Evolutionary conservation across 1,139 yeast species (phyloP).

Genomic region (Arxiozyma slooffiae): DNA sequence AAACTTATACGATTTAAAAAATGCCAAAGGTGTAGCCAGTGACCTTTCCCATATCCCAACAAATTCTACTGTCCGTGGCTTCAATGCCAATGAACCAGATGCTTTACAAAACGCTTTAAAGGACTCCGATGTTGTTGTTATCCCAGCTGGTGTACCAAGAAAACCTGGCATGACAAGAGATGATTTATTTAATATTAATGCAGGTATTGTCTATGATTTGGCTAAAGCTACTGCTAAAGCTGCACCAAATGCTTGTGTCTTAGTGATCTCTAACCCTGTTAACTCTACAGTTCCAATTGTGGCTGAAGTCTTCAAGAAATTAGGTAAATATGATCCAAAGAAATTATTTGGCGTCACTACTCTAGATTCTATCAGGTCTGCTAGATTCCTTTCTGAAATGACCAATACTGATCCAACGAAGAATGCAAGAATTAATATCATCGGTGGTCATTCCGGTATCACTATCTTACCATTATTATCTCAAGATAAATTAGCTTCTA

Average conservation of each 20-base stretch:
- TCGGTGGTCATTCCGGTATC: conserved; percentile 98
- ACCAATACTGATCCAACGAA: conserved; percentile 50
- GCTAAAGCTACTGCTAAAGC: conserved; percentile 80
- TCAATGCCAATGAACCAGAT: too few species aligned
- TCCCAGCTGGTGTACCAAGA: conserved; percentile 99
- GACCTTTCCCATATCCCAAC: conserved; percentile 91
- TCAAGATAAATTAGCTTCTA: conserved; percentile 40
- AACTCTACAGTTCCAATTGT: conserved; percentile 98
- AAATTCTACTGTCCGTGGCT: conserved; percentile 73
- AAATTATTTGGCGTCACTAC: conserved; percentile 96
- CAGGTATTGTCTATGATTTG: conserved; percentile 86
- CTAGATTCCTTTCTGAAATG: conserved; percentile 67
- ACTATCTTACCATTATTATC: conserved; percentile 91
- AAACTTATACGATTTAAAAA: conserved; percentile 82
- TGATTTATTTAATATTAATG: conserved; percentile 94
- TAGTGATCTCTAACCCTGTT: conserved; percentile 79
- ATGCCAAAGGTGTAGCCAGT: conserved; percentile 96
- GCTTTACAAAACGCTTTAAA: conserved; percentile 71
- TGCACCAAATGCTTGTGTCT: conserved; percentile 79
- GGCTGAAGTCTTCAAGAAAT: conserved; percentile 73
- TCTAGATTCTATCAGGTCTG: conserved; percentile 86
- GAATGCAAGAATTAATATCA: conserved; percentile 61
- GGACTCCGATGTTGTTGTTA: conserved; percentile 78
- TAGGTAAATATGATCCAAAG: conserved; percentile 84
- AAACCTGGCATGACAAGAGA: conserved; percentile 99